Evolutionary conservation across 1,139 yeast species (phyloP), one percentile per base, ranked within the genome.

Genomic region (Protomyces inundatus): DNA sequence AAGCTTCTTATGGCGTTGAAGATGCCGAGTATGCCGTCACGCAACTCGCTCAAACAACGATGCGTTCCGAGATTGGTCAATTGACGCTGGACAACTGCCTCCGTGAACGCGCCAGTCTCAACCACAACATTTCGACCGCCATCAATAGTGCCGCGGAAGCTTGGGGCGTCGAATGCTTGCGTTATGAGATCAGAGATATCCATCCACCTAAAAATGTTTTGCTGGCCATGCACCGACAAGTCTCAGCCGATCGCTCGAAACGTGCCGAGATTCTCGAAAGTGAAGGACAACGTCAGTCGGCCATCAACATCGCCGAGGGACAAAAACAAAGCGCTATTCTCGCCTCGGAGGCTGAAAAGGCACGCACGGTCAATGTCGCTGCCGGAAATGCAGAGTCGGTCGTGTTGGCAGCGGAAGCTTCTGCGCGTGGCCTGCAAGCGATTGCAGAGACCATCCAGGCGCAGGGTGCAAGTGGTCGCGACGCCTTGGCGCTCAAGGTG

Each of bases 31-130:
- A 87, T 73, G 95, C 96, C 56, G 85, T 89, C 65, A 81, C 87
- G 60, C 96, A 89, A 76, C 81, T 89, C 69, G 96, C 96, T 0
- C 96, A 88, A 74, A 88, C 96, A 30, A 88, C 96, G 48, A 89
- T 89, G 96, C 80, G 96, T 71, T 84, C 90, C 0, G 96, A 89
- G 75, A 89, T 89, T 71, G 96, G 96, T 61, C 87, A 88, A 67
- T 77, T 88, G 78, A 81, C 90, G 2, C 80, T 89, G 70, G 96
- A 89, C 71, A 83, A 85, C 63, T 95, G 88, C 30, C 80, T 89
- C 69, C 81, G 84, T 69, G 96, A 88, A 74, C 60, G 67, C 71
- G 91, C 87, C 72, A 73, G 80, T 40, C 80, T 89, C 70, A 89
- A 89, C 75, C 76, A 76, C 67, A 87, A 87, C 75, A 88, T 89